Percentiles rank a stretch among this genome's conserved stretches.
phyloP scores from a whole-genome alignment of 2,329 filamentous ascomycete genomes.

The Colletotrichum trifolii region DNA sequence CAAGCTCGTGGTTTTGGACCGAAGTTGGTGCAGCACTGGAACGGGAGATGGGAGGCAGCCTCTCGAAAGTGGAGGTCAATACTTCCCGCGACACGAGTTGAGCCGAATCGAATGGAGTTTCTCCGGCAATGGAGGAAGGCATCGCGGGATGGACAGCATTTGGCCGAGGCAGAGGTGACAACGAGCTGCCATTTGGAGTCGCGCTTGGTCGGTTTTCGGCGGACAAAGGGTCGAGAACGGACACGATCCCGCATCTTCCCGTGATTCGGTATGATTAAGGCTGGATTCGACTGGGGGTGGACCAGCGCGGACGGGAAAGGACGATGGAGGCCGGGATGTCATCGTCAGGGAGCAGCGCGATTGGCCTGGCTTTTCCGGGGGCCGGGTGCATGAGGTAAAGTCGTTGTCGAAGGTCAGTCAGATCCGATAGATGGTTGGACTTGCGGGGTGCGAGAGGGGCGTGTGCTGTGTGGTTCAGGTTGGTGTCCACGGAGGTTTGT shows the following conservation, averaged over 20 bases:
- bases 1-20: slow-evolving; percentile 28
- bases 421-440: slow-evolving; percentile 8
- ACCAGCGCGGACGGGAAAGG: slow-evolving; percentile 15
- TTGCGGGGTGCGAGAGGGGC: neutral
- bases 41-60: slow-evolving; percentile 6
- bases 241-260: slow-evolving; percentile 34
- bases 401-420: slow-evolving; percentile 6
- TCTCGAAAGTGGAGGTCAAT: slow-evolving; percentile 27
- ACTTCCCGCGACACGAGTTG: slow-evolving; percentile 27
- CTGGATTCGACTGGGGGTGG: slow-evolving; percentile 17
- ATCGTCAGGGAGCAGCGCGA: slow-evolving; percentile 28
- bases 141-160: slow-evolving; percentile 3
- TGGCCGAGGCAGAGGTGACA: slow-evolving; percentile 25
- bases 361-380: slow-evolving; percentile 33
- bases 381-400: slow-evolving; percentile 27
- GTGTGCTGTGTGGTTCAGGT: neutral
- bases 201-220: slow-evolving; percentile 25
- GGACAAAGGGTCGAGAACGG: slow-evolving; percentile 23
- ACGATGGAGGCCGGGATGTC: slow-evolving; percentile 26
- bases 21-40: slow-evolving; percentile 13
- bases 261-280: slow-evolving; percentile 32
- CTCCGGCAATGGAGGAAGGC: slow-evolving; percentile 23
- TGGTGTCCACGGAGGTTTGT: slow-evolving; percentile 21
- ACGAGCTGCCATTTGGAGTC: slow-evolving; percentile 6
- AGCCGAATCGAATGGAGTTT: slow-evolving; percentile 22